Base-by-base conservation (phyloP, 495 filamentous ascomycete genomes). In the Aspergillus carlsbadensis region DNA sequence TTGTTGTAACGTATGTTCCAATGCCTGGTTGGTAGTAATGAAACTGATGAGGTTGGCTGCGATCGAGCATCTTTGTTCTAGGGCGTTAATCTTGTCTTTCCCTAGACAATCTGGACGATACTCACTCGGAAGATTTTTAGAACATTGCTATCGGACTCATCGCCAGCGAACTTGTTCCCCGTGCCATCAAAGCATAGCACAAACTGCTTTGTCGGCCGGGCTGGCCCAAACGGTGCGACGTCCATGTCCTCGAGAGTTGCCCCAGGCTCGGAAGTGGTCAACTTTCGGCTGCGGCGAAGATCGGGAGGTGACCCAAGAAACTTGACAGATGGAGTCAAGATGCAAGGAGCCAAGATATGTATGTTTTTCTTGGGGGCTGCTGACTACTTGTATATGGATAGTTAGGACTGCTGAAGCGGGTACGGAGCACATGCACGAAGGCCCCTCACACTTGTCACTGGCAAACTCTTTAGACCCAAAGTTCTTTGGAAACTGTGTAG, bases 131-230 rank as follows among this genome's bases (percentile, higher is more conserved):
- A 96, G 22, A 96, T 91, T 68, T 96, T 96, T 41, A 96, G 73
- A 54, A 96, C 92, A 68, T 94, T 95, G 65, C 89, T 94, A 65
- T 95, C 89, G 8, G 84, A 84, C 45, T 88, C 84, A 64, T 90
- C 88, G 10, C 91, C 89, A 26, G 79, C 78, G 64, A 94, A 95
- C 61, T 92, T 90, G 63, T 96, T 94, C 2, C 91, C 91, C 0
- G 91, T 96, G 21, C 91, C 91, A 66, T 96, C 91, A 55, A 96
- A 96, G 63, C 91, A 95, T 4, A 96, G 75, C 15, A 96, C 84
- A 43, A 95, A 79, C 54, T 81, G 79, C 41, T 37, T 54, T 31
- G 11, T 37, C 5, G 42, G 52, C 52, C 31, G 52, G 11, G 11
- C 24, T 26, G 52, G 52, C 29, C 52, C 52, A 45, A 45, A 34